Evolutionary conservation across 176 grass and related monocot genomes (phyloP), one percentile per base, ranked within the genome.

Genomic region (Miscanthus lutarioriparius): DNA sequence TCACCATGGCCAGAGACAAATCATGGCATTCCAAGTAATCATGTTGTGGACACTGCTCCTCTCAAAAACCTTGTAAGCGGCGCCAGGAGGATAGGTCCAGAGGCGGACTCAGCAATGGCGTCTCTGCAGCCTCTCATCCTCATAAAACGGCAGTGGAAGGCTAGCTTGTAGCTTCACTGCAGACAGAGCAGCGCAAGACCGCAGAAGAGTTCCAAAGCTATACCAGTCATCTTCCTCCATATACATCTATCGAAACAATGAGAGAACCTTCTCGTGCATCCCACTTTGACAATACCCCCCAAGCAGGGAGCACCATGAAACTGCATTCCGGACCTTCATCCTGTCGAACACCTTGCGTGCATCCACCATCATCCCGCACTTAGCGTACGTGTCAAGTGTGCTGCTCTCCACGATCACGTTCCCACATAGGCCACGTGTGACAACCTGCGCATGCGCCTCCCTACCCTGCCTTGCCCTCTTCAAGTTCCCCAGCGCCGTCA

Each of bases 21-120:
- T 95, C 95, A 97, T 95, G 53, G 95, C 81, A 86, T 97, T 95
- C 95, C 91, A 97, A 66, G 92, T 92, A 59, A 95, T 83, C 37
- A 65, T 86, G 49, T 95, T 90, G 76, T 87, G 90, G 9, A 87
- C 63, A 6, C 72, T 62, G 76, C 91, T 93, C 20, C 45, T 89
- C 74, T 81, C 20, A 82, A 97, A 97, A 70, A 93, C 73, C 69
- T 56, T 76, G 75, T 48, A 76, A n/a, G n/a, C n/a, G n/a, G n/a
- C n/a, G n/a, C n/a, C n/a, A n/a, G n/a, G n/a, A n/a, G n/a, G n/a
- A n/a, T n/a, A n/a, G 80, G 70, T 97, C 95, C 3, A 97, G 48
- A 97, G 86, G 92, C 92, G 17, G 91, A 93, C 83, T 97, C 92
- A 25, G 91, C 81, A 26, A 91, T 62, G 16, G 91, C 87, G 59